Percentiles rank a stretch among this genome's conserved stretches.
phyloP scores from a whole-genome alignment of 306 rosid species.

The Inga oerstediana region DNA sequence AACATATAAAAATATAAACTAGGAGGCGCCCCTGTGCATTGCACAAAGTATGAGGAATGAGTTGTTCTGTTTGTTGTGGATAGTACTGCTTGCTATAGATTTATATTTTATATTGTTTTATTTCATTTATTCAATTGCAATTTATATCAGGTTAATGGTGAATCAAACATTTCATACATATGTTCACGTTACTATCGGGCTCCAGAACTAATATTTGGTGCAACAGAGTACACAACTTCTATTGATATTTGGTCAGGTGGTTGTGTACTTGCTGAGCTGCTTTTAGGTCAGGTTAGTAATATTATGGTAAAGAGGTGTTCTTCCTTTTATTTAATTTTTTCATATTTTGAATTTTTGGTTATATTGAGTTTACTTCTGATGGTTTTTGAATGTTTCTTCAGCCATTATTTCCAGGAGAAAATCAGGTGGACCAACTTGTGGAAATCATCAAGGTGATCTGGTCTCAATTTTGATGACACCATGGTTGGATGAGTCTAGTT shows the following conservation, averaged over 20 bases:
- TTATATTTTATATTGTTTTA: background rate
- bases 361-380: constrained; percentile 17
- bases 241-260: constrained; percentile 96
- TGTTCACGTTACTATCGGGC: constrained; percentile 94
- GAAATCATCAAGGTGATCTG: constrained; percentile 78
- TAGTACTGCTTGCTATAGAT: background rate
- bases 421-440: constrained; percentile 88
- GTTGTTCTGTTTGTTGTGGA: background rate
- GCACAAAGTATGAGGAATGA: background rate
- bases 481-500: constrained; percentile 4
- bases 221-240: constrained; percentile 80
- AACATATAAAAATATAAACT: background rate
- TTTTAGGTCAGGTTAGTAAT: constrained; percentile 72
- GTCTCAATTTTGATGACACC: constrained; percentile 25
- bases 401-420: constrained; percentile 95
- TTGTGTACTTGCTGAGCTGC: constrained; percentile 92
- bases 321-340: background rate
- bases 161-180: constrained; percentile 81
- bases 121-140: background rate
- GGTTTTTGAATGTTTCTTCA: constrained; percentile 42
- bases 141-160: constrained; percentile 66
- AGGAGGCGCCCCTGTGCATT: background rate
- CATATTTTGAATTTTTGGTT: background rate
- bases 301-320: background rate
- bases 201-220: constrained; percentile 92